phyloP scores from a whole-genome alignment of 768 basidiomycete species.

The Leccinum imitatum region DNA sequence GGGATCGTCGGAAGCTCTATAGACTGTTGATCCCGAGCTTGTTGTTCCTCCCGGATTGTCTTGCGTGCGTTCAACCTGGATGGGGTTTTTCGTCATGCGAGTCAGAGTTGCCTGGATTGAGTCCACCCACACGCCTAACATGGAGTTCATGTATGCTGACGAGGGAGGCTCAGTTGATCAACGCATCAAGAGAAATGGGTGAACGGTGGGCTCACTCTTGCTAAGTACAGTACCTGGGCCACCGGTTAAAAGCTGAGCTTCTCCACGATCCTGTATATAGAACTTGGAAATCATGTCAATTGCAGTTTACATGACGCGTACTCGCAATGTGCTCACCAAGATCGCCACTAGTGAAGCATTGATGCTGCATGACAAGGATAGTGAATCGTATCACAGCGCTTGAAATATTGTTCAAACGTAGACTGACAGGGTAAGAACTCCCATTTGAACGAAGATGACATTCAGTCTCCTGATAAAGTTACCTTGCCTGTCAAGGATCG shows the following conservation, averaged over 20 bases:
- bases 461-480: slow-evolving; percentile 2
- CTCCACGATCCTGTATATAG: slow-evolving; percentile 7
- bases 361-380: slow-evolving; percentile 3
- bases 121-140: slow-evolving; percentile 23
- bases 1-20: not conserved
- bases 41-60: slow-evolving; percentile 17
- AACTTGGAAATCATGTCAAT: slow-evolving; percentile 14
- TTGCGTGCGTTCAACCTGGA: slow-evolving; percentile 20
- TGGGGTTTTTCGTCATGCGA: not conserved
- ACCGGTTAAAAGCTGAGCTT: slow-evolving; percentile 5
- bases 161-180: not conserved
- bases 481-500: no score
- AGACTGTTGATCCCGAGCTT: not conserved
- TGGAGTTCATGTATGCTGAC: slow-evolving; percentile 22
- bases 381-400: not conserved
- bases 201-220: slow-evolving; percentile 13
- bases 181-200: not conserved
- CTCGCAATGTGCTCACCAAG: slow-evolving; percentile 9
- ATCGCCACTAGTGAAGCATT: slow-evolving; percentile 9
- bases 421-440: slow-evolving; percentile 15
- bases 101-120: not conserved
- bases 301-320: not conserved
- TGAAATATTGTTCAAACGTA: not conserved
- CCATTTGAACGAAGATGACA: slow-evolving; percentile 17
- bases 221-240: slow-evolving; percentile 14